phyloP scores from a whole-genome alignment of 2,329 filamentous ascomycete genomes.

The Elsinoe batatas region DNA sequence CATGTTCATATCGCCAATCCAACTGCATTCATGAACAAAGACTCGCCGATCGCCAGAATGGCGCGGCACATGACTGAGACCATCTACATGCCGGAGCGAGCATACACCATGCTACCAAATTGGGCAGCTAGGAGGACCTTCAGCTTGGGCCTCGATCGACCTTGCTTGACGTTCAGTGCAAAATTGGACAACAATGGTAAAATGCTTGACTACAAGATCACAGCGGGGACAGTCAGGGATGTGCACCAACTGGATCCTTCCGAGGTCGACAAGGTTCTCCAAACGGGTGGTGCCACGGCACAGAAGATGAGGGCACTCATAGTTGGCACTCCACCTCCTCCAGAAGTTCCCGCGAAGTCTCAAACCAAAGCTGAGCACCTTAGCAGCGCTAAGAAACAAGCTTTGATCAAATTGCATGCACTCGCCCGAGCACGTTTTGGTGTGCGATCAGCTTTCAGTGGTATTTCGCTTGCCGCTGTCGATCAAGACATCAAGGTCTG shows the following conservation, averaged over 20 bases:
- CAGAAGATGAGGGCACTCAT: constrained; percentile 19
- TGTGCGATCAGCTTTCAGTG: constrained; percentile 30
- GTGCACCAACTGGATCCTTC: constrained; percentile 44
- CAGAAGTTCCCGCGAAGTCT: constrained; percentile 18
- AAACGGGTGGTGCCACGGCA: constrained; percentile 13
- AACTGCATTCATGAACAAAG: constrained; percentile 55
- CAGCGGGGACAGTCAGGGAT: constrained; percentile 45
- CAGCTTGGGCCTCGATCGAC: constrained; percentile 44
- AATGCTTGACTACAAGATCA: constrained; percentile 45
- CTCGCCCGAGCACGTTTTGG: constrained; percentile 27
- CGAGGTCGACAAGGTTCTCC: constrained; percentile 21
- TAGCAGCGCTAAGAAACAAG: constrained; percentile 8
- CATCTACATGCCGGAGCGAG: constrained; percentile 47
- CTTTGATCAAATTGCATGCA: constrained; percentile 29
- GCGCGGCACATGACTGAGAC: constrained; percentile 50
- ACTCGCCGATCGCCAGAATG: constrained; percentile 49
- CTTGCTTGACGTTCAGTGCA: constrained; percentile 52
- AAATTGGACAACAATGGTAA: constrained; percentile 43
- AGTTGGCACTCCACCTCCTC: constrained; percentile 27
- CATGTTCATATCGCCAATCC: constrained; percentile 73
- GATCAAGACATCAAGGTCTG: constrained; percentile 29
- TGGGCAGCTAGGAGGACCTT: constrained; percentile 42
- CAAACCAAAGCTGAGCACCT: constrained; percentile 15
- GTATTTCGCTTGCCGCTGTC: constrained; percentile 26
- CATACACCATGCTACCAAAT: constrained; percentile 48